Conservation (phyloP, 1,284 basidiomycete species). For the Fomitiporia mediterranea region DNA sequence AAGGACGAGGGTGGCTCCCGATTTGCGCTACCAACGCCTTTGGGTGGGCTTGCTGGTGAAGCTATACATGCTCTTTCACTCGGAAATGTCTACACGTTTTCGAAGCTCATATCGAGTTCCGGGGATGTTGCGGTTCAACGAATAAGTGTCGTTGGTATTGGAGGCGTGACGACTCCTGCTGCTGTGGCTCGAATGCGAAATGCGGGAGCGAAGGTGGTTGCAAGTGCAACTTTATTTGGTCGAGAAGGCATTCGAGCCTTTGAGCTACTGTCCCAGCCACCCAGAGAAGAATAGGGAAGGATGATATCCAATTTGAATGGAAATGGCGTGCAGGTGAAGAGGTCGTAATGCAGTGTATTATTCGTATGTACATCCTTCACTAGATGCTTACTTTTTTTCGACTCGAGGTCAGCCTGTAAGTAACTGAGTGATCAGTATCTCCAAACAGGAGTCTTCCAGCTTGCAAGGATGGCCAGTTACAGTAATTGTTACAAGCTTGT, state of each 20-base stretch:
- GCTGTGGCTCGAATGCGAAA: slow-evolving; percentile 59
- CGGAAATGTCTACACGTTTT: slow-evolving; percentile 66
- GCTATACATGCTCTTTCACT: slow-evolving; percentile 68
- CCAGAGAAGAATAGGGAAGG: too few relatives aligned
- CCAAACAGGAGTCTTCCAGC: too few relatives aligned
- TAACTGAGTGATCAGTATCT: too few relatives aligned
- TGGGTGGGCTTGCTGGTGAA: slow-evolving; percentile 74
- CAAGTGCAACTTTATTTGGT: slow-evolving; percentile 70
- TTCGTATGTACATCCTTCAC: too few relatives aligned
- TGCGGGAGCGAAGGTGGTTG: slow-evolving; percentile 69
- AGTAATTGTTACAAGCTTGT: too few relatives aligned
- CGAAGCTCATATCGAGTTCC: slow-evolving; percentile 43
- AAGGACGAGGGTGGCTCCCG: slow-evolving; percentile 14
- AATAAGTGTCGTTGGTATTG: slow-evolving; percentile 67
- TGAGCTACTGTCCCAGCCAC: slow-evolving; percentile 30
- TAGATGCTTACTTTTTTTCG: too few relatives aligned
- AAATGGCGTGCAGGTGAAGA: too few relatives aligned
- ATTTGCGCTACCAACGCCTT: slow-evolving; percentile 55
- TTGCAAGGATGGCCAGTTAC: too few relatives aligned
- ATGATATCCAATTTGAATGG: too few relatives aligned
- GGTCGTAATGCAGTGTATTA: too few relatives aligned
- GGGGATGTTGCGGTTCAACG: slow-evolving; percentile 37
- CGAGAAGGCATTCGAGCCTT: slow-evolving; percentile 62
- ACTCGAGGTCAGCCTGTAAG: too few relatives aligned
- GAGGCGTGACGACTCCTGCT: slow-evolving; percentile 63